phyloP scores from a whole-genome alignment of 208 protist species.

The Acanthamoeba triangularis region DNA sequence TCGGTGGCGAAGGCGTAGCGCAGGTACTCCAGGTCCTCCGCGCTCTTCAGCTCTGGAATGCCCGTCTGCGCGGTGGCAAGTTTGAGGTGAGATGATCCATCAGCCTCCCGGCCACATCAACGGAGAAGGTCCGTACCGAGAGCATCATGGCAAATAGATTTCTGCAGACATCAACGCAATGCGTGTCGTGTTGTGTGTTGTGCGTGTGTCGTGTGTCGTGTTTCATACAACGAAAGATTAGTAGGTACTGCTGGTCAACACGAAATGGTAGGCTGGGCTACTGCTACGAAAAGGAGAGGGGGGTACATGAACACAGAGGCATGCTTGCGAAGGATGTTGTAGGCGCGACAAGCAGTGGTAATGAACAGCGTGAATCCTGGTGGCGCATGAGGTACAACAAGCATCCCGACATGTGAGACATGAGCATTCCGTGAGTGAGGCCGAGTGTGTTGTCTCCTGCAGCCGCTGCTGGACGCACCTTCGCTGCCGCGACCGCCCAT shows the following conservation, averaged over 20 bases:
- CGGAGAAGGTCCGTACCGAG: not conserved
- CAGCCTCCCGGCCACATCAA: no score
- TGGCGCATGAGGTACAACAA: not conserved
- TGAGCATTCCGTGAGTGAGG: no score
- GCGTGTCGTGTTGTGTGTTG: no score
- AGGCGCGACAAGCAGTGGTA: conserved; percentile 84
- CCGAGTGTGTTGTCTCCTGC: no score
- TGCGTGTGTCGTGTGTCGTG: no score
- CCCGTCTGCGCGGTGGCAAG: no score
- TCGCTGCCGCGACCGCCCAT: conserved; percentile 91
- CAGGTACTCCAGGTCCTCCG: conserved; percentile 85
- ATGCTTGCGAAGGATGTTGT: conserved; percentile 90
- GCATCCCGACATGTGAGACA: not conserved
- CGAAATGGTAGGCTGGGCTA: not conserved
- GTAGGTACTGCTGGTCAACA: no score
- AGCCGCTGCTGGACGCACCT: not conserved
- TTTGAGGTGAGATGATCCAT: no score
- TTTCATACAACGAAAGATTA: no score
- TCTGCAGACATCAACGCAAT: not conserved
- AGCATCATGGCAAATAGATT: conserved; percentile 11
- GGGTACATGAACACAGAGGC: conserved; percentile 90
- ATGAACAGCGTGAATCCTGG: conserved; percentile 86
- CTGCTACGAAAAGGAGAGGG: conserved; percentile 82
- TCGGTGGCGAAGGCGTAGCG: conserved; percentile 79
- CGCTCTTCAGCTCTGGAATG: conserved; percentile 88